phyloP scores from a whole-genome alignment of 768 basidiomycete species.

The Trametes cinnabarina region DNA sequence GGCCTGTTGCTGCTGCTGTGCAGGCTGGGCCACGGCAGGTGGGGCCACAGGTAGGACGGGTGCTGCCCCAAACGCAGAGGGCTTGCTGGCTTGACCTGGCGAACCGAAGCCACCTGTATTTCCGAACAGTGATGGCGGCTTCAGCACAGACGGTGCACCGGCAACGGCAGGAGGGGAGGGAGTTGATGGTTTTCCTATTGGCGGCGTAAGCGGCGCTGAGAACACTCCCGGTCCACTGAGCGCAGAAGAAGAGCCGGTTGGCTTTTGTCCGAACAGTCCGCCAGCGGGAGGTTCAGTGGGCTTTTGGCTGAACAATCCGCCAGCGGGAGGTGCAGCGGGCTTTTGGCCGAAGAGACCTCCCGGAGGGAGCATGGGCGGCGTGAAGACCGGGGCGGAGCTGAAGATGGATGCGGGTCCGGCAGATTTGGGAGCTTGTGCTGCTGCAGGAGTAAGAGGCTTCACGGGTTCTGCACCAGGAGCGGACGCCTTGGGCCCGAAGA shows the following conservation, averaged over 20 bases:
- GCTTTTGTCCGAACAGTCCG: constrained; percentile 13
- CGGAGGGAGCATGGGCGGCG: neutral
- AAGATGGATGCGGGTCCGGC: constrained; percentile 5
- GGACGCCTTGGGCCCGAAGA: neutral
- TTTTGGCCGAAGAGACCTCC: constrained; percentile 9
- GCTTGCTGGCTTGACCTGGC: neutral
- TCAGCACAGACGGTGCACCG: neutral
- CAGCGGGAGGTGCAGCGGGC: neutral
- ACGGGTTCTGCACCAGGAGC: neutral
- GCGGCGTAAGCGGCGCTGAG: neutral
- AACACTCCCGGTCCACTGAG: neutral
- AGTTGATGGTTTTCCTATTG: neutral
- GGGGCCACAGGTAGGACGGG: neutral
- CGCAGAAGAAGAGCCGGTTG: constrained; percentile 1
- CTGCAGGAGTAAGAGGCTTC: neutral
- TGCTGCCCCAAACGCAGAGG: neutral
- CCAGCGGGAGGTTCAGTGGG: constrained; percentile 7
- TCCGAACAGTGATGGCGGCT: neutral
- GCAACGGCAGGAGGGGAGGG: neutral
- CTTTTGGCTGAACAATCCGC: constrained; percentile 12
- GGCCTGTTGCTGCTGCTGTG: constrained; percentile 20
- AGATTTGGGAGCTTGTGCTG: neutral
- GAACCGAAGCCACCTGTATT: neutral
- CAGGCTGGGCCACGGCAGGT: neutral
- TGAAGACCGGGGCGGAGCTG: constrained; percentile 4